phyloP scores from a whole-genome alignment of 805 yeast genomes.

The Kuraishia ogatae region DNA sequence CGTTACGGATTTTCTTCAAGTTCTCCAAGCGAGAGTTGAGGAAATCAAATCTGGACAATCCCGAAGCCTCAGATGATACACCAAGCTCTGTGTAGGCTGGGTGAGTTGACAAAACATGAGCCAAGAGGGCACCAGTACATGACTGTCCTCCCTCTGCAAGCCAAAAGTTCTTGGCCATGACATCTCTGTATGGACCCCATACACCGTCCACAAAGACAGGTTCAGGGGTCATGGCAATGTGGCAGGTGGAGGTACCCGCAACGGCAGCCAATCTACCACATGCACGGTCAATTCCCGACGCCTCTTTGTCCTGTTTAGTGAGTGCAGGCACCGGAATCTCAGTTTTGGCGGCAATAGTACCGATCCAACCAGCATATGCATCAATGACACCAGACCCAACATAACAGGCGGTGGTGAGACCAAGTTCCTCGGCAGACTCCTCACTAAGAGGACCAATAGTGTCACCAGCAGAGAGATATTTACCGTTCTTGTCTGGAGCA shows the following conservation, averaged over 20 bases:
- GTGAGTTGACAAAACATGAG: slow-evolving; percentile 80
- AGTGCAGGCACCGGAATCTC: slow-evolving; percentile 46
- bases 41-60: slow-evolving; percentile 71
- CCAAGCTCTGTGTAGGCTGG: slow-evolving; percentile 77
- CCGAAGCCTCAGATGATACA: slow-evolving; percentile 57
- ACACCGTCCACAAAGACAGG: slow-evolving; percentile 92
- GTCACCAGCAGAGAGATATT: slow-evolving; percentile 82
- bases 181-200: slow-evolving; percentile 98
- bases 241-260: slow-evolving; percentile 98
- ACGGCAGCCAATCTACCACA: slow-evolving; percentile 92
- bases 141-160: slow-evolving; percentile 99
- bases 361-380: slow-evolving; percentile 98
- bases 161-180: slow-evolving; percentile 86
- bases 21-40: slow-evolving; percentile 69
- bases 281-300: slow-evolving; percentile 46
- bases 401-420: slow-evolving; percentile 67
- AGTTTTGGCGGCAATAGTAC: slow-evolving; percentile 90
- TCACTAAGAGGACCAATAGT: slow-evolving; percentile 65
- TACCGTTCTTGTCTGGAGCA: slow-evolving; percentile 61
- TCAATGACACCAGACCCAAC: slow-evolving; percentile 97
- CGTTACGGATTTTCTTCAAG: slow-evolving; percentile 44
- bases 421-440: slow-evolving; percentile 71
- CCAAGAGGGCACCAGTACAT: slow-evolving; percentile 90
- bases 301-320: slow-evolving; percentile 37
- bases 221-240: slow-evolving; percentile 75